Evolutionary conservation across 768 basidiomycete species (phyloP), one percentile per base, ranked within the genome.

Genomic region (Tylopilus plumbeoviolaceoides): DNA sequence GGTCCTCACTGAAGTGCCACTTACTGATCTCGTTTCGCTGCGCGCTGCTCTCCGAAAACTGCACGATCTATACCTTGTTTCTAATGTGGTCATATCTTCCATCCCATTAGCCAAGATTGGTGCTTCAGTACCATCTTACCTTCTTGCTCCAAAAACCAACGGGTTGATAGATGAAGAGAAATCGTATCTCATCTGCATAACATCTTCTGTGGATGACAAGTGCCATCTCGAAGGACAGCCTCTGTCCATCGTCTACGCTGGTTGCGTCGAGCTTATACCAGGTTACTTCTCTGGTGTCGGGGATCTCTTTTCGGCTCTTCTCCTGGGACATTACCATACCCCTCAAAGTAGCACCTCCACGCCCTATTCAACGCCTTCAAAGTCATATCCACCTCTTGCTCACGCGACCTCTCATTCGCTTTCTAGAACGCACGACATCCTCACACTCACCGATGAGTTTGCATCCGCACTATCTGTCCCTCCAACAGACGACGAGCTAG

Each of bases 221-320:
- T 59, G 60, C 35, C 58, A 61, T 17, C 28, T 30, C 31, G 56
- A 47, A 45, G 54, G 36, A 11, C 50, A 56, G 1, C 17, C 49
- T 50, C 47, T 65, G 30, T 79, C 80, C 0, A 65, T 69, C 1
- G 81, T 95, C 4, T 82, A 89, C 69, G 84, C 83, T 0, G 83
- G 83, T 62, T 79, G 77, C 41, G 83, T 99, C 9, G 86, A 87
- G 3, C 78, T 86, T 27, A 78, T 98, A 42, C 81, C 86, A 6
- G 95, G 94, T 11, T 97, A 98, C 73, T 98, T 94, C 68, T 89
- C 91, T 18, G 97, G 97, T 23, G 95, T 97, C 11, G 97, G 97
- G 17, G 97, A 99, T 69, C 83, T 98, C 51, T 98, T 98, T 74
- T 93, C 93, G 7, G 90, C 95, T 1, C 82, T 98, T 50, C 82